Evolutionary conservation across 2,329 filamentous ascomycete species (phyloP), one percentile per base, ranked within the genome.

Genomic region (Zasmidium citrigriseum): DNA sequence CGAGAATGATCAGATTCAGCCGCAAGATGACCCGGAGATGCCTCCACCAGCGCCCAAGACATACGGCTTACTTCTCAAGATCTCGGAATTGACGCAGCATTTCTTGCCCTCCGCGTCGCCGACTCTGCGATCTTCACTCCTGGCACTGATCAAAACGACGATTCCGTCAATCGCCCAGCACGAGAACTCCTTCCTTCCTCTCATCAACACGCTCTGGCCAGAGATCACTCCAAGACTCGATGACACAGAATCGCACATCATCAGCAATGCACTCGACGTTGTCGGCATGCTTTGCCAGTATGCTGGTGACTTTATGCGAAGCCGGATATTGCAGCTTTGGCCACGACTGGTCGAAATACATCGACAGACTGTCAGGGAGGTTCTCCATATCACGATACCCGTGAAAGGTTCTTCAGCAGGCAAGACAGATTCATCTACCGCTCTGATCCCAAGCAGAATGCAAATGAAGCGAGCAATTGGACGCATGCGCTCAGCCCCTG

Each of bases 161-260:
- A 83, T 89, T 3, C 84, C 88, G 0, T 82, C 89, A 0, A 83
- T 99, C 2, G 84, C 89, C 0, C 81, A 80, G 2, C 87, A 97
- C 64, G 89, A 96, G 70, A 87, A 93, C 61, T 85, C 86, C 0
- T 97, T 96, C 71, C 77, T 99, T 1, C 95, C 95, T 0, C 82
- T 98, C 0, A 86, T 98, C 66, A 95, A 98, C 73, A 88, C 89
- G 2, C 80, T 98, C 7, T 99, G 93, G 93, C 92, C 93, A 0
- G 88, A 96, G 5, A 78, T 96, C 4, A 77, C 88, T 1, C 80
- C 82, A n/a, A 82, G 87, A 22, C 78, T 91, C 4, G 83, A 86
- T 64, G 89, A 91, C 63, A 64, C 76, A 3, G 87, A 91, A 72
- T 77, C 84, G 0, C 89, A 86, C 68, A 84, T 97, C 10, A 83